Conservation (phyloP, 805 yeast species). For the Metschnikowia matae region DNA sequence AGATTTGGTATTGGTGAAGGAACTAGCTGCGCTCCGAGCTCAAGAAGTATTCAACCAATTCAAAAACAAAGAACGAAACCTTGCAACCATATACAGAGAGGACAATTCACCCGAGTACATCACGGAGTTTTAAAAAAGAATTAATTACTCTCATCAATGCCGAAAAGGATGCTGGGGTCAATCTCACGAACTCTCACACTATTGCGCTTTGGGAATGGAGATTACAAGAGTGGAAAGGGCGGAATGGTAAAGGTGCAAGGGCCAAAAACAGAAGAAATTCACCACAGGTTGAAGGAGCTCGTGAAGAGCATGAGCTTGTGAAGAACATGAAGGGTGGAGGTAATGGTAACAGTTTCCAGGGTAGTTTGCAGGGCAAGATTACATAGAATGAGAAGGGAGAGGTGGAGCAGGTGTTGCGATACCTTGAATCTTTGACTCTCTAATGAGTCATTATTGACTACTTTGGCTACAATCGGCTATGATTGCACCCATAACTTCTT, state of each 20-base stretch:
- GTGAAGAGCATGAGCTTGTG: too few relatives aligned
- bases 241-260: constrained; percentile 68
- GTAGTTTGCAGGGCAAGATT: constrained; percentile 77
- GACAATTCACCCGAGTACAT: constrained; percentile 52
- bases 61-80: constrained; percentile 15
- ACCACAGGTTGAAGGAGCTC: constrained; percentile 42
- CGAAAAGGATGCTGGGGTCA: constrained; percentile 23
- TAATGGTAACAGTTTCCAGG: constrained; percentile 68
- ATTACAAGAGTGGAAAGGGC: constrained; percentile 41
- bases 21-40: constrained; percentile 54
- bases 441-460: background rate
- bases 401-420: constrained; percentile 36
- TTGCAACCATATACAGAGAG: constrained; percentile 47
- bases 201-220: constrained; percentile 60
- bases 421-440: constrained; percentile 23
- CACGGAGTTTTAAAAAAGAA: constrained; percentile 45
- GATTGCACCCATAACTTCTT: background rate
- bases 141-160: constrained; percentile 29
- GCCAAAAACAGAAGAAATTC: constrained; percentile 45
- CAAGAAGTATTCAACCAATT: constrained; percentile 33
- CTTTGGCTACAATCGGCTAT: background rate
- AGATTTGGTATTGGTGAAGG: constrained; percentile 53
- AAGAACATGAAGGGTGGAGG: constrained; percentile 76
- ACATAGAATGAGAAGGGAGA: constrained; percentile 54
- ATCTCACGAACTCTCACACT: constrained; percentile 39